A percentile compares a stretch with the other conserved stretches of the same genome.
These are phyloP conservation scores for Ambrosia trifida DNA, from an alignment of 129 eudicot species.

Conservation along the genomic window DNA sequence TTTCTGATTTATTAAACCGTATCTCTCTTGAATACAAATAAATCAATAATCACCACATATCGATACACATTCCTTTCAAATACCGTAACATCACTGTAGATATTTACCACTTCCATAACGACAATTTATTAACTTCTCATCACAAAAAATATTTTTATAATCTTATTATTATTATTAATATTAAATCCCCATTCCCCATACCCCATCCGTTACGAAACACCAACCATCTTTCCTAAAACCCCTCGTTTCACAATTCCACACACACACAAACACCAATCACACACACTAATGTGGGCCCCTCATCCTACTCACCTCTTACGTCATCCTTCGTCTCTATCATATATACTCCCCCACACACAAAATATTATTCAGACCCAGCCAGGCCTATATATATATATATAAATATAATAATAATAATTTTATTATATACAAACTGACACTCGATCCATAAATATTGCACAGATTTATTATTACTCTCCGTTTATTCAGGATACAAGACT, in stretches of 20 bases:
- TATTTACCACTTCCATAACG: not conserved
- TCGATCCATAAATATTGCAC: conserved; percentile 19
- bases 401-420: no score
- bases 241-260: conserved; percentile 9
- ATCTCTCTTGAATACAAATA: no score
- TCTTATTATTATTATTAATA: not conserved
- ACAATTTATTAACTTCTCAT: not conserved
- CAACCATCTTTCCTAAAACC: not conserved
- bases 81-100: not conserved
- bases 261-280: not conserved
- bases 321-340: not conserved
- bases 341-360: not conserved
- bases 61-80: no score
- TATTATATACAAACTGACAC: not conserved
- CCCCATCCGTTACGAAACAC: conserved; percentile 8
- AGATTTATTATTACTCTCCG: conserved; percentile 23
- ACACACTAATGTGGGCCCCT: conserved; percentile 11
- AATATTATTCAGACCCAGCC: not conserved
- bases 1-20: no score
- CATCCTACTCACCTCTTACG: conserved; percentile 1
- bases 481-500: conserved; percentile 26
- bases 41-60: no score
- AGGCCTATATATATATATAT: not conserved
- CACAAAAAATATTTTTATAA: not conserved
- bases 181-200: not conserved